Evolutionary conservation across 2,329 filamentous ascomycete genomes (phyloP).

Genomic region (Aspergillus quadrilineatus): DNA sequence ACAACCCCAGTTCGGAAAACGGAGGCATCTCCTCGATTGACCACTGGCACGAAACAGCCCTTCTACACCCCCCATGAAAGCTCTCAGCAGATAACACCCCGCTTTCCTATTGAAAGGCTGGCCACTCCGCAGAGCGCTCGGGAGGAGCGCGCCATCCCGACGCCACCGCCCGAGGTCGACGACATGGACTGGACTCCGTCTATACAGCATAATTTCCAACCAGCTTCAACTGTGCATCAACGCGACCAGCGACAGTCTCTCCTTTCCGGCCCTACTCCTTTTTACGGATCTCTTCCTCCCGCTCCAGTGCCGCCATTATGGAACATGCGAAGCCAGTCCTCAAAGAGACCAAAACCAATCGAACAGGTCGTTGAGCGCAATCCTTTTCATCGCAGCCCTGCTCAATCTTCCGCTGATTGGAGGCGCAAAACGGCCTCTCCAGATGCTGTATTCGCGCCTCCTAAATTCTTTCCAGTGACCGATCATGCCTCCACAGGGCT

Average conservation of each 20-base stretch:
- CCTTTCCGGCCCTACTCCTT: slow-evolving; percentile 40
- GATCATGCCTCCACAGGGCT: slow-evolving; percentile 48
- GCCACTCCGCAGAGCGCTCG: slow-evolving; percentile 28
- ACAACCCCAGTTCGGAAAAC: slow-evolving; percentile 24
- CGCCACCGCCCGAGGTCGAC: slow-evolving; percentile 42
- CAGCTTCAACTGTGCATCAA: slow-evolving; percentile 31
- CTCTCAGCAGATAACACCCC: slow-evolving; percentile 19
- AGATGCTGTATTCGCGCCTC: slow-evolving; percentile 42
- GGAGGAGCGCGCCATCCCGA: slow-evolving; percentile 31
- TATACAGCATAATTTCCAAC: slow-evolving; percentile 35
- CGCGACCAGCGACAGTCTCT: slow-evolving; percentile 29
- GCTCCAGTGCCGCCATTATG: slow-evolving; percentile 42
- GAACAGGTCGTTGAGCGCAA: slow-evolving; percentile 38
- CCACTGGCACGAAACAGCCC: slow-evolving; percentile 17
- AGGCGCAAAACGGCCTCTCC: slow-evolving; percentile 17
- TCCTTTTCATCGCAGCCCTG: slow-evolving; percentile 37
- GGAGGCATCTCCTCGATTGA: slow-evolving; percentile 18
- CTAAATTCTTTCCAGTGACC: slow-evolving; percentile 46
- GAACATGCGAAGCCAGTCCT: slow-evolving; percentile 36
- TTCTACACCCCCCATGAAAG: slow-evolving; percentile 19
- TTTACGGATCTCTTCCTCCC: slow-evolving; percentile 44
- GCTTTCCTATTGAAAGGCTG: slow-evolving; percentile 45
- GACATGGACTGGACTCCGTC: slow-evolving; percentile 55
- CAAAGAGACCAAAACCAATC: slow-evolving; percentile 31
- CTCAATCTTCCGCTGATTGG: slow-evolving; percentile 25